phyloP scores from a whole-genome alignment of 75 land plant genomes.

The Selaginella moellendorffii region DNA sequence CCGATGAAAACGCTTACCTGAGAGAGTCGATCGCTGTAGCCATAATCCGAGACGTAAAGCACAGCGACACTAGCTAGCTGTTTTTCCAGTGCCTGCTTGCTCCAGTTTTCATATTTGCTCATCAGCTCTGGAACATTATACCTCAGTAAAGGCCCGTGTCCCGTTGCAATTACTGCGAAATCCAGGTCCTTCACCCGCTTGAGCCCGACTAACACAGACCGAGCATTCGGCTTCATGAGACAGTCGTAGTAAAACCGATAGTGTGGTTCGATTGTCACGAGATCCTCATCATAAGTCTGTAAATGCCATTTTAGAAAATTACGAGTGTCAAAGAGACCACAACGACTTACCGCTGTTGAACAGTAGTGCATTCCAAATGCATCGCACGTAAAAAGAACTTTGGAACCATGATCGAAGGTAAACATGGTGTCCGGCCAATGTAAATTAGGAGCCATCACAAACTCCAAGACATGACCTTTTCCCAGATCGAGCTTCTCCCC shows the following conservation, averaged over 20 bases:
- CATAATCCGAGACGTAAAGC: slow-evolving; percentile 42
- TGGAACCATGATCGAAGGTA: slow-evolving; percentile 34
- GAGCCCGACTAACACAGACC: slow-evolving; percentile 30
- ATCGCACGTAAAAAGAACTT: slow-evolving; percentile 39
- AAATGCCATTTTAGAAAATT: too few relatives aligned
- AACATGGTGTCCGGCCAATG: slow-evolving; percentile 51
- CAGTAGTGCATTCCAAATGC: slow-evolving; percentile 51
- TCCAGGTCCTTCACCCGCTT: slow-evolving; percentile 29
- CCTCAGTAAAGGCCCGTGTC: slow-evolving; percentile 36
- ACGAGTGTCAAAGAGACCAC: too few relatives aligned
- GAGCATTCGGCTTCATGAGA: slow-evolving; percentile 37
- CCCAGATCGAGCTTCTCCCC: slow-evolving; percentile 38
- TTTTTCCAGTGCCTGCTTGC: slow-evolving; percentile 37
- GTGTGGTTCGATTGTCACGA: slow-evolving; percentile 34
- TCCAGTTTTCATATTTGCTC: slow-evolving; percentile 40
- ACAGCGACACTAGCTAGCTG: slow-evolving; percentile 37
- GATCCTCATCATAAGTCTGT: slow-evolving; percentile 42
- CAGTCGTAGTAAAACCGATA: slow-evolving; percentile 47
- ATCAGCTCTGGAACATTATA: slow-evolving; percentile 34
- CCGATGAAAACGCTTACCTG: slow-evolving; percentile 18
- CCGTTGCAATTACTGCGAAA: slow-evolving; percentile 27
- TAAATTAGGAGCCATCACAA: slow-evolving; percentile 44
- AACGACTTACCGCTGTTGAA: slow-evolving; percentile 24
- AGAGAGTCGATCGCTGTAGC: slow-evolving; percentile 39
- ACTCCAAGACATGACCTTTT: slow-evolving; percentile 37